Evolutionary conservation across 2,329 filamentous ascomycete genomes (phyloP), one percentile per base, ranked within the genome.

Genomic region (Colletotrichum sp.): DNA sequence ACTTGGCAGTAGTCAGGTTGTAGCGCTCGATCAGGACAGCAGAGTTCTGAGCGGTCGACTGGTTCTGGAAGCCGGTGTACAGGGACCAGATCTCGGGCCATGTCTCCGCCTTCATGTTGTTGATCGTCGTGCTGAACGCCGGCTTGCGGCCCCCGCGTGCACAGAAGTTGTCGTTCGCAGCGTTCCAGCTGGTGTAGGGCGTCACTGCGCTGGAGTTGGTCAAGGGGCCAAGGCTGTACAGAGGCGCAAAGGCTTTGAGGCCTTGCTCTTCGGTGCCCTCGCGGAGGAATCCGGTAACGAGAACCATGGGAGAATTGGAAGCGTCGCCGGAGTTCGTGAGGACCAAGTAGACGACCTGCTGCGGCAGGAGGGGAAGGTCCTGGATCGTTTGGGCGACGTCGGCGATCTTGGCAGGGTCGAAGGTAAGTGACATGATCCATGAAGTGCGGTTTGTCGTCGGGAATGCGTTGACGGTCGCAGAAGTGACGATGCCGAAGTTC

Each of bases 401-500:
- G 28, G 82, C 80, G 10, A 86, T 48, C 68, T 82, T 78, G 34
- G 72, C 74, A n/a, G 77, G 70, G 28, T 77, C 69, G 67, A 82
- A 82, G 67, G 77, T 74, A 12, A 82, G 63, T 8, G 75, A 69
- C 15, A 78, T 79, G 30, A 79, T 72, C 81, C 80, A 82, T 10
- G 81, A 80, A 8, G 55, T 78, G 15, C 80, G 79, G 30, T 79
- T 43, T 15, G 61, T 74, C 28, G 67, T 82, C n/a, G 81, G 80
- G 72, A 80, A 84, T 12, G 87, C 80, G 76, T 83, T 86, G 77
- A 89, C 86, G 26, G 81, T 85, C n/a, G 87, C 84, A 75, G 84
- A 87, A 71, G 87, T 80, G 57, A 90, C 84, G 67, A 90, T 86
- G 57, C 88, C 88, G 77, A 90, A 86, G 77, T 90, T 90, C 10